A percentile compares a stretch with the other conserved stretches of the same genome.
Evolutionary conservation across 257 asterid species (phyloP).

Genomic region (Anisodus acutangulus): DNA sequence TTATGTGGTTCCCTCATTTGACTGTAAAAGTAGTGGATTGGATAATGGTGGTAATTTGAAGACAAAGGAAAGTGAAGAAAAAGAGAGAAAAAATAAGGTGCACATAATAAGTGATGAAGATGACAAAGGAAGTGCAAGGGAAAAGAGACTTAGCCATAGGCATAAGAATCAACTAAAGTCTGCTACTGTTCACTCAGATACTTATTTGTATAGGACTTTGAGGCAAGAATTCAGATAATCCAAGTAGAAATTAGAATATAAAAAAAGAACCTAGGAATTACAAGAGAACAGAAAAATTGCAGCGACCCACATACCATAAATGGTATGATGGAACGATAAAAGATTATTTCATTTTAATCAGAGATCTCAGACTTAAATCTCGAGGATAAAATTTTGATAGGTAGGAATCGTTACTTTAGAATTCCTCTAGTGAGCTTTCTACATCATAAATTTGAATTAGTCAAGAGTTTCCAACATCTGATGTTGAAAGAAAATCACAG

Average conservation of each 20-base stretch:
- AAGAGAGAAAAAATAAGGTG: constrained; percentile 11
- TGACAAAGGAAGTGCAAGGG: background rate
- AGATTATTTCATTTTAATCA: too few species aligned
- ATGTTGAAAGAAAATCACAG: background rate
- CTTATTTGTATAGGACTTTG: constrained; percentile 41
- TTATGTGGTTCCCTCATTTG: constrained; percentile 49
- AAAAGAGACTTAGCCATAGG: constrained; percentile 41
- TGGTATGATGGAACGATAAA: too few species aligned
- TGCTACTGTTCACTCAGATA: constrained; percentile 51
- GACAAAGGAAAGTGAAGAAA: constrained; percentile 31
- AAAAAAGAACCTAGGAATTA: background rate
- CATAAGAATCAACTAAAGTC: constrained; percentile 49
- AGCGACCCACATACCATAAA: too few species aligned
- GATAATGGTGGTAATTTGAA: background rate
- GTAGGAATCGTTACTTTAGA: too few species aligned
- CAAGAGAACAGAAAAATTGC: background rate
- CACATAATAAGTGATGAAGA: background rate
- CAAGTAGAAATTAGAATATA: background rate
- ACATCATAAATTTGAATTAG: too few species aligned
- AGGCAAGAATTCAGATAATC: constrained; percentile 38
- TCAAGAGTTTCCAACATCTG: too few species aligned
- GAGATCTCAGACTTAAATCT: too few species aligned
- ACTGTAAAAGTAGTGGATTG: constrained; percentile 19
- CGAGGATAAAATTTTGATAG: too few species aligned
- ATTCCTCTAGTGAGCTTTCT: too few species aligned